Conservation (phyloP, 306 rosid species). For the Vigna unguiculata region DNA sequence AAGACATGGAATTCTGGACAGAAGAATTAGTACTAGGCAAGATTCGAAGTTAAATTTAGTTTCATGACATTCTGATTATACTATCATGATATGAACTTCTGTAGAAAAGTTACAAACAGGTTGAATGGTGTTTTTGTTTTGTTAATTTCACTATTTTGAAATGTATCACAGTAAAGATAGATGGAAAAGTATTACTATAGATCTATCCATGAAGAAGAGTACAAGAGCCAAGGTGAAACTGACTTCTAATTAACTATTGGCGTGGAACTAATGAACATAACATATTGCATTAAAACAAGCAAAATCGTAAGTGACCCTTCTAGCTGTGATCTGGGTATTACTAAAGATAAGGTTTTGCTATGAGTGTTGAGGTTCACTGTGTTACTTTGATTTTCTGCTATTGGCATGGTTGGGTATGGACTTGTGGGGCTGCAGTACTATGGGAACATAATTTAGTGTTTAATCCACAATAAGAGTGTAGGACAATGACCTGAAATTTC, state of each 20-base stretch:
- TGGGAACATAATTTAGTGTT: conserved; percentile 3
- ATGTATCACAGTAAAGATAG: too few relatives aligned
- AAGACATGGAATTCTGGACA: not conserved
- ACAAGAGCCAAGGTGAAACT: too few relatives aligned
- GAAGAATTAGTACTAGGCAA: not conserved
- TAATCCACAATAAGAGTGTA: not conserved
- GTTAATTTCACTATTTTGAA: conserved; percentile 10
- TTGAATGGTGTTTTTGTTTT: not conserved
- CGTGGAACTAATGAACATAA: too few relatives aligned
- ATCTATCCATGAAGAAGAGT: too few relatives aligned
- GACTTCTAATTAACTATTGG: too few relatives aligned
- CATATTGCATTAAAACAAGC: not conserved
- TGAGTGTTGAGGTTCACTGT: conserved; percentile 4
- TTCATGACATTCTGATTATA: not conserved
- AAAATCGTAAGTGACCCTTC: not conserved
- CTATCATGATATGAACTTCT: not conserved
- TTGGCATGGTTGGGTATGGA: conserved; percentile 3
- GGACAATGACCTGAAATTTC: not conserved
- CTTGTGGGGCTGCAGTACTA: not conserved
- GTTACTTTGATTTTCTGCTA: not conserved
- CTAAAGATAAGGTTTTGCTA: conserved; percentile 8
- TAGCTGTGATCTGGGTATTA: not conserved
- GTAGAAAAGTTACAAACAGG: not conserved
- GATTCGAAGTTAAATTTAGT: conserved; percentile 11
- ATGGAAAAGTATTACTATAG: too few relatives aligned